A percentile compares a stretch with the other conserved stretches of the same genome.
These are phyloP conservation scores for Drechslerella coelobrocha DNA, from an alignment of 2,329 filamentous ascomycete species.

Conservation along the genomic window DNA sequence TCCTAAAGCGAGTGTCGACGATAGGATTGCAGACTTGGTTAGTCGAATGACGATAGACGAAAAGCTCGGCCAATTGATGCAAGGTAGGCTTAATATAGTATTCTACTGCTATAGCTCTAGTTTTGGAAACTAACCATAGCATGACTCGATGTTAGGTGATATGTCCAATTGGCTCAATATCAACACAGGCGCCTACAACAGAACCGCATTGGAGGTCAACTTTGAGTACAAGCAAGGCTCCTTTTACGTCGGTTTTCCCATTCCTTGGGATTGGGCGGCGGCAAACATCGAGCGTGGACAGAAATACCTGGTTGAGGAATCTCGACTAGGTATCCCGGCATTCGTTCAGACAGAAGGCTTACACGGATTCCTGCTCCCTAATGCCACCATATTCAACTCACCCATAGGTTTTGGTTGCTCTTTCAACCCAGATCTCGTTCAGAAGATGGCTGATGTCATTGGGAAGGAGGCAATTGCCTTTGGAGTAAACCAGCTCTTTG, in stretches of 20 bases:
- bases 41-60: slow-evolving; percentile 77
- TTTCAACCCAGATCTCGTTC: slow-evolving; percentile 70
- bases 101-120: background rate
- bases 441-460: slow-evolving; percentile 72
- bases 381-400: slow-evolving; percentile 80
- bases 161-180: slow-evolving; percentile 75
- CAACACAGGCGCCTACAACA: slow-evolving; percentile 72
- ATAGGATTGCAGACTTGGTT: slow-evolving; percentile 71
- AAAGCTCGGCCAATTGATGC: slow-evolving; percentile 73
- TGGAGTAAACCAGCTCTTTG: slow-evolving; percentile 76
- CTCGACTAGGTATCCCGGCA: slow-evolving; percentile 73
- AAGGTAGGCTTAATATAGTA: slow-evolving; percentile 58
- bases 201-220: slow-evolving; percentile 70
- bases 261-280: slow-evolving; percentile 69
- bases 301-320: slow-evolving; percentile 72
- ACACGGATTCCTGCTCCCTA: slow-evolving; percentile 73
- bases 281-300: slow-evolving; percentile 70
- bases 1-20: slow-evolving; percentile 63
- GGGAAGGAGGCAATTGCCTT: slow-evolving; percentile 71
- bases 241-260: slow-evolving; percentile 74
- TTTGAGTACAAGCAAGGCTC: slow-evolving; percentile 71
- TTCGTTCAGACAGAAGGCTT: slow-evolving; percentile 76
- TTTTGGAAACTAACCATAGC: background rate
- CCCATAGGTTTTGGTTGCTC: slow-evolving; percentile 76
- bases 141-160: slow-evolving; percentile 61